Evolutionary conservation across 106 monocot species (phyloP), one percentile per base, ranked within the genome.

Genomic region (Dioscorea alata): DNA sequence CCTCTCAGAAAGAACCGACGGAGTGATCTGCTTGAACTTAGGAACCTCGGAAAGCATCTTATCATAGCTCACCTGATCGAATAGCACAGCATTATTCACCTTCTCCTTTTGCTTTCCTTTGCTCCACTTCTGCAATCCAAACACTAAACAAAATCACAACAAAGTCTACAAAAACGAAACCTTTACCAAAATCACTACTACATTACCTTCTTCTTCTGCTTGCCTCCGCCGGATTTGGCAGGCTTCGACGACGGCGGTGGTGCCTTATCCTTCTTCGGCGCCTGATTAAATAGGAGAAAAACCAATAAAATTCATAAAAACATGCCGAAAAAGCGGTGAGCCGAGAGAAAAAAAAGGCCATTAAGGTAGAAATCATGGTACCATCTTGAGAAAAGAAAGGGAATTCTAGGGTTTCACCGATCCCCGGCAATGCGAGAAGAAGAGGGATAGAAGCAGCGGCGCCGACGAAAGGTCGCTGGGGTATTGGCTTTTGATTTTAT

Each of bases 21-120:
- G 18, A 80, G 78, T 83, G 65, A 83, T 83, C 65, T 73, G 74
- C 67, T 83, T 83, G 67, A 57, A 83, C 32, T 83, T 83, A 33
- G 83, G 83, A 17, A 83, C 78, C 61, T 83, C 83, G 2, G 73
- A 42, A 15, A 83, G 66, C 78, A 83, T 83, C 74, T 83, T 83
- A 24, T 83, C 83, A 14, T 83, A 78, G 35, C 56, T 64, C 18
- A 57, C 71, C 67, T 83, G 83, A 68, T 78, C 83, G 52, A 83
- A 83, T 0, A 83, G 70, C 0, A 80, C 74, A 19, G 68, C 61
- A 42, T 79, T 79, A 57, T 79, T 79, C 32, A 78, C 78, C 78
- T 78, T 78, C 68, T 78, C 78, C 73, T 78, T 78, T 22, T 78
- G 78, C 65, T 78, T 78, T 48, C 78, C 78, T 66, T 78, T 78